Evolutionary conservation across 192 early-diverging fungal genomes (phyloP), one percentile per base, ranked within the genome.

Genomic region (Coemansia sp.): DNA sequence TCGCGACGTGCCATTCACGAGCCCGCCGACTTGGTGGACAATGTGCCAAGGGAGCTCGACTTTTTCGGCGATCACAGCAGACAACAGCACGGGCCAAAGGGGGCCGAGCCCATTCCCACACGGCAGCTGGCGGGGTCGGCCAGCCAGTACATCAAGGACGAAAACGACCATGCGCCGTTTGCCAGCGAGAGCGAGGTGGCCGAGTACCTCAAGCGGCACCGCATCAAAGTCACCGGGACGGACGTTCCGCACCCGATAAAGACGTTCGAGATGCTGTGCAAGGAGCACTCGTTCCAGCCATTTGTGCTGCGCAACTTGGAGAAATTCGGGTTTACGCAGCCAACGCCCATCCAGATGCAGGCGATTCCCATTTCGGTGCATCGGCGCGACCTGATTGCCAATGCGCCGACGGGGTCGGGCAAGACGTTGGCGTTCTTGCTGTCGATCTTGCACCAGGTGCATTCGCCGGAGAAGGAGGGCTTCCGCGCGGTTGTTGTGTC

Each of bases 331-430:
- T 96, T 93, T 69, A 83, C 79, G 38, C 81, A 84, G 18, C 95
- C 94, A 6, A 96, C 95, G 10, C 86, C 94, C 0, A 93, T 97
- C 75, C 95, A 97, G 71, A 95, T 97, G 94, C 95, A 97, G 72
- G 85, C 93, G 0, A 86, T 94, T 20, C 93, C 95, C 7, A 85
- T 96, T 6, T 85, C 94, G 33, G 71, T 97, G n/a, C 90, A 95
- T 43, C 86, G 87, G n/a, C 88, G 94, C 13, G 97, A 99, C 73
- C 35, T 99, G 3, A 95, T 99, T 85, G 93, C 94, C 2, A 92
- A 92, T 77, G 94, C 97, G 9, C 97, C 95, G 35, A 99, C 97
- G 20, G 96, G 97, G 60, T 96, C 95, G 5, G 97, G 97, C 71
- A 99, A 99, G 80, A 99, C 97, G 1, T 73, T 97, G 70, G 96